These are phyloP conservation scores for Pythium brachiatum DNA, from an alignment of 352 stramenopile genomes.

Conservation along the genomic window DNA sequence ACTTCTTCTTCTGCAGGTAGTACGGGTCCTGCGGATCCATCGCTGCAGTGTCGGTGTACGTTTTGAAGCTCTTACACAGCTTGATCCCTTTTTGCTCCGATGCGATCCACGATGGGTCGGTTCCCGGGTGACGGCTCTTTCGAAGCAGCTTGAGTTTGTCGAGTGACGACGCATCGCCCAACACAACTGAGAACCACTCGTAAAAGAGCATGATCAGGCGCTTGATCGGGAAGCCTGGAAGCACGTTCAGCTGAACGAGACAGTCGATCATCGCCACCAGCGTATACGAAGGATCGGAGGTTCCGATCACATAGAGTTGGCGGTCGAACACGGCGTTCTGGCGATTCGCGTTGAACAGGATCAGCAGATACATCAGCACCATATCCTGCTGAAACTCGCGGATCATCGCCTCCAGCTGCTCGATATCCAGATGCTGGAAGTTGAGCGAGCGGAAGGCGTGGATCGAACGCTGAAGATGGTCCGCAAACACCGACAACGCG, in stretches of 20 bases:
- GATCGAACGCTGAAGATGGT: conserved; percentile 60
- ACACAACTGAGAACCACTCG: conserved; percentile 60
- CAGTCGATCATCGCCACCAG: conserved; percentile 76
- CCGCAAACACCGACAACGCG: conserved; percentile 58
- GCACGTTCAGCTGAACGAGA: conserved; percentile 60
- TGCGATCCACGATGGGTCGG: conserved; percentile 43
- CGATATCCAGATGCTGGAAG: conserved; percentile 69
- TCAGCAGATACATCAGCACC: conserved; percentile 74
- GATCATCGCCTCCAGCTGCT: conserved; percentile 62
- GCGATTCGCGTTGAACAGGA: conserved; percentile 70
- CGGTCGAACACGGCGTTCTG: conserved; percentile 65
- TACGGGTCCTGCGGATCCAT: conserved; percentile 66
- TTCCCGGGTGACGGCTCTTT: conserved; percentile 32
- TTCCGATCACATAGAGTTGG: conserved; percentile 64
- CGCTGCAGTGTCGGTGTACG: conserved; percentile 44
- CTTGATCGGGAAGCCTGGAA: conserved; percentile 79
- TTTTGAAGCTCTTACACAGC: conserved; percentile 71
- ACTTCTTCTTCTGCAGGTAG: conserved; percentile 72
- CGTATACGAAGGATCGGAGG: conserved; percentile 49
- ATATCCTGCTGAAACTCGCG: conserved; percentile 72
- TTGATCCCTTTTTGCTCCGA: conserved; percentile 48
- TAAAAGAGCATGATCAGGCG: conserved; percentile 67
- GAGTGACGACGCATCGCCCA: conserved; percentile 54
- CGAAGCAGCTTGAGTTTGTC: conserved; percentile 53
- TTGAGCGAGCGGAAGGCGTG: conserved; percentile 68